Percentiles rank a stretch among this genome's conserved stretches.
phyloP scores from a whole-genome alignment of 495 filamentous ascomycete genomes.

The Neurospora pannonica region DNA sequence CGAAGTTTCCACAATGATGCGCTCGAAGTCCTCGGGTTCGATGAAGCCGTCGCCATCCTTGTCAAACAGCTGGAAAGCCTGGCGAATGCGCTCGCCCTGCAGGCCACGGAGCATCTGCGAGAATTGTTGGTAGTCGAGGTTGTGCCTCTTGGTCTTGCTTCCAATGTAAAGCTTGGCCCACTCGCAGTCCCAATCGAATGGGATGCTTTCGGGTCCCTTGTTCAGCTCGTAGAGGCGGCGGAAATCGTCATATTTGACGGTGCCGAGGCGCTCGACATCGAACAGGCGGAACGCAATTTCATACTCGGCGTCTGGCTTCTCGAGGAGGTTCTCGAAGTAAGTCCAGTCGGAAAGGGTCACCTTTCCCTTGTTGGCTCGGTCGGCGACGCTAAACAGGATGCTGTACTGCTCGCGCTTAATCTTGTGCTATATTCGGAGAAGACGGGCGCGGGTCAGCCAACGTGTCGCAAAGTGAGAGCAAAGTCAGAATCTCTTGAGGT shows the following conservation, averaged over 20 bases:
- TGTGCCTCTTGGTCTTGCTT: constrained; percentile 69
- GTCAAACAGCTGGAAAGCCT: constrained; percentile 89
- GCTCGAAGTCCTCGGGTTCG: constrained; percentile 89
- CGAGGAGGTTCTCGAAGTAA: constrained; percentile 84
- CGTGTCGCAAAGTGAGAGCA: constrained; percentile 11
- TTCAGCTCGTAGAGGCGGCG: constrained; percentile 70
- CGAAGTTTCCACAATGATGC: constrained; percentile 89
- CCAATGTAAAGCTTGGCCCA: constrained; percentile 96
- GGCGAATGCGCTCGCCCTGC: constrained; percentile 88
- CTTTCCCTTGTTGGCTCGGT: constrained; percentile 60
- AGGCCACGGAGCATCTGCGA: constrained; percentile 95
- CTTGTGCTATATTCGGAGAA: constrained; percentile 60
- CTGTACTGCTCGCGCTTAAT: constrained; percentile 91
- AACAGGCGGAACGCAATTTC: constrained; percentile 97
- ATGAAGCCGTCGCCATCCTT: constrained; percentile 96
- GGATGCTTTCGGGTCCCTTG: constrained; percentile 70
- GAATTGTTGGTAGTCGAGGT: constrained; percentile 93
- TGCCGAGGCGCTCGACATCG: constrained; percentile 70
- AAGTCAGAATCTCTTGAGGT: background rate
- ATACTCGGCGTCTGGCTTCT: constrained; percentile 94
- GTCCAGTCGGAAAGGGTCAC: constrained; percentile 79
- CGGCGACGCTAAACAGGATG: constrained; percentile 84
- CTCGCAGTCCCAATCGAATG: constrained; percentile 94
- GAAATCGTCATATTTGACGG: constrained; percentile 81
- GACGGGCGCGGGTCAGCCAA: constrained; percentile 10